Conservation (phyloP, 2,329 filamentous ascomycete genomes). For the Aspergillus neoniger region DNA sequence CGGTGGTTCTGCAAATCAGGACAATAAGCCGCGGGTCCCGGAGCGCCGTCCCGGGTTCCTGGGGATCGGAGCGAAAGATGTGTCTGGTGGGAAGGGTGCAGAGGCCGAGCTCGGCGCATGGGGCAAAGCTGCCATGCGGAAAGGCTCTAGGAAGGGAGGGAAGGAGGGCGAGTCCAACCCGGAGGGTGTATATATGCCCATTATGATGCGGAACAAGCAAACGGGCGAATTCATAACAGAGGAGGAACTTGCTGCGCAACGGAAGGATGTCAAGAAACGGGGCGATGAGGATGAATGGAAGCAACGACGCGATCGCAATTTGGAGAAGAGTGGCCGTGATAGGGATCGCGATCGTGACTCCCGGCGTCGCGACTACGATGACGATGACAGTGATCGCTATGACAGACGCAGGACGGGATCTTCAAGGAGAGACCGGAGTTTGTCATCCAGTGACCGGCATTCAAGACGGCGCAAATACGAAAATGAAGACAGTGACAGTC, state of each 20-base stretch:
- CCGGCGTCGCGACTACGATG: constrained; percentile 37
- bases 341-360: constrained; percentile 36
- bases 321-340: constrained; percentile 42
- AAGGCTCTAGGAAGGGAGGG: constrained; percentile 58
- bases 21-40: constrained; percentile 63
- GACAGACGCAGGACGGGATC: constrained; percentile 42
- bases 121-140: constrained; percentile 65
- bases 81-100: constrained; percentile 54
- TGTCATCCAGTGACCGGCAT: constrained; percentile 37
- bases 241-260: constrained; percentile 58
- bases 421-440: constrained; percentile 41
- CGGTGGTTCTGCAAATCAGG: constrained; percentile 45
- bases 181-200: constrained; percentile 60
- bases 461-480: constrained; percentile 40
- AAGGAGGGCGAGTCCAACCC: constrained; percentile 46
- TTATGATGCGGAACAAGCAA: constrained; percentile 61
- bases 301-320: constrained; percentile 47
- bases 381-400: constrained; percentile 36
- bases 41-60: constrained; percentile 77
- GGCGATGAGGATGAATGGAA: constrained; percentile 47
- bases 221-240: constrained; percentile 65
- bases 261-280: constrained; percentile 53
- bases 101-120: constrained; percentile 77
- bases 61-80: constrained; percentile 84
- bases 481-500: constrained; percentile 38